Evolutionary conservation across 75 land plant species (phyloP), one percentile per base, ranked within the genome.

Genomic region (Pinus taeda): DNA sequence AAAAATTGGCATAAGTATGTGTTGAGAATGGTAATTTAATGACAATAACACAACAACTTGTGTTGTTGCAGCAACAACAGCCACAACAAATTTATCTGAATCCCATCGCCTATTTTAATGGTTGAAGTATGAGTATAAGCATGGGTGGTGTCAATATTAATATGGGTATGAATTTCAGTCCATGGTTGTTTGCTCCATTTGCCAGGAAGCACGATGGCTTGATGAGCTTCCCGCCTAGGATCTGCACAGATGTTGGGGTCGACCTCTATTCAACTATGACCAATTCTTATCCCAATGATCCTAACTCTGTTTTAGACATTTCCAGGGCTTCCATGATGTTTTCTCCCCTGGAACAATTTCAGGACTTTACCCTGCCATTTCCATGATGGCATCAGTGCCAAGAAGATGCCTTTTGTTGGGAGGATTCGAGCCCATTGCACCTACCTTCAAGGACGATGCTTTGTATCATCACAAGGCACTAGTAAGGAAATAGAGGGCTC

Each of bases 31-130:
- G 92, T 3, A 90, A 88, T 76, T 80, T 89, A 15, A 89, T 91
- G 89, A 91, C 93, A 0, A 85, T 91, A 24, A 91, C 93, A 2
- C 93, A 91, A 67, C 93, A 91, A 73, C 81, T 91, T 21, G 85
- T 91, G 69, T 81, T 85, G 63, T 91, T 89, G 60, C 79, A 87
- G 57, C 91, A 91, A 29, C 87, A 86, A 71, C 93, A 84, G 64
- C 86, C 79, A 4, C 90, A 83, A 2, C 84, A 78, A 8, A 59
- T 39, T 18, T 81, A 24, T n/a, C 39, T 21, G 37, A 82, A 71
- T 57, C 79, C 75, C 17, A 6, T 3, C n/a, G 4, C 14, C 37
- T 49, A 74, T 74, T 74, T 76, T 58, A 37, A 26, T 20, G 39
- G 59, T 20, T 2, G 4, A 26, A 59, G 33, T 53, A 15, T 11